Base-by-base conservation (phyloP, 176 grass and related monocot genomes). In the Oryza glumipatula region DNA sequence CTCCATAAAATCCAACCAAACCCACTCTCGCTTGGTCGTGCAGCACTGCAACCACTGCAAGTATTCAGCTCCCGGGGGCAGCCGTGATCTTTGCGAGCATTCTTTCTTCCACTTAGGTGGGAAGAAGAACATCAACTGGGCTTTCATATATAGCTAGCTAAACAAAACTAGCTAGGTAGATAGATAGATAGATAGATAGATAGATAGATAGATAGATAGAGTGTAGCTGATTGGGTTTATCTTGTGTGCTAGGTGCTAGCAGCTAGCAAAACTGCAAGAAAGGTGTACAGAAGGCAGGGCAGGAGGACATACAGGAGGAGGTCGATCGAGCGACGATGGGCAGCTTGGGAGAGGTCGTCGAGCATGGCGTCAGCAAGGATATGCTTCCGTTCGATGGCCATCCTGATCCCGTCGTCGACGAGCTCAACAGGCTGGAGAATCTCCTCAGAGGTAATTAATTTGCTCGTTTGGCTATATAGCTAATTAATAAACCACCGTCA, bases 401-500 rank as follows among this genome's bases (percentile, higher is more conserved):
- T 77, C 56, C 93, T 24, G 93, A 92, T 32, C 83, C 93, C 21
- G 68, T 98, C 43, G 65, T 92, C 51, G 68, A 93, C n/a, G 89
- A 98, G 79, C 88, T 98, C 83, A 93, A 88, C 82, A 86, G 91
- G 76, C 87, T 98, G 89, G 80, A 95, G 80, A 92, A 94, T 81
- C 85, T 77, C 26, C 84, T 98, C 64, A 84, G 91, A 90, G 95
- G 95, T 32, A 32, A 32, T 98, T 32, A 32, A 32, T 98, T 88
- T 84, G 83, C 26, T 84, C 16, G 17, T 43, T 66, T 48, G 10
- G 32, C 33, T 73, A 72, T 32, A 32, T 19, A 58, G 43, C 12
- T 30, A 14, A 11, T 11, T 45, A 44, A 44, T 41, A 9, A 38
- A 43, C 7, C 3, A 61, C 4, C 36, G 36, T 38, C 36, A 38